Evolutionary conservation across 192 early-diverging fungal species (phyloP).

Genomic region (Coemansia reversa): DNA sequence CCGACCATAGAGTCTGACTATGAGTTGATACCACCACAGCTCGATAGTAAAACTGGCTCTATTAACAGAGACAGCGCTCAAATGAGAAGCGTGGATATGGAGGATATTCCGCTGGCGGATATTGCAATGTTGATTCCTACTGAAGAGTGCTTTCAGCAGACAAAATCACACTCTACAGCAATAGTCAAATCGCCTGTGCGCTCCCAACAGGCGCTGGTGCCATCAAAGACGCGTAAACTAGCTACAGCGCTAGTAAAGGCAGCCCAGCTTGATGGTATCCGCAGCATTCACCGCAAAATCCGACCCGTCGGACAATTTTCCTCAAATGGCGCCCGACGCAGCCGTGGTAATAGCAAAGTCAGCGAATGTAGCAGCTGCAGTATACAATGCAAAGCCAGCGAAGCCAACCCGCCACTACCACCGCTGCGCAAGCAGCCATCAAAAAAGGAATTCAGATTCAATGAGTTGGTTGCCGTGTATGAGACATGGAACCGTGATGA

Average conservation of each 20-base stretch:
- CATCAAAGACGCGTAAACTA: slow-evolving; percentile 30
- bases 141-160: slow-evolving; percentile 3
- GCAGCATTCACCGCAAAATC: slow-evolving; percentile 31
- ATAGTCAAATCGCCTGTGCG: not conserved
- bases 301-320: not conserved
- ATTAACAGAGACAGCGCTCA: slow-evolving; percentile 4
- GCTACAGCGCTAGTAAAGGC: slow-evolving; percentile 30
- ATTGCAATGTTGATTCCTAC: slow-evolving; percentile 11
- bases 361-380: slow-evolving; percentile 5
- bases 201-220: slow-evolving; percentile 1
- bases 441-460: slow-evolving; percentile 41
- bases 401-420: not conserved
- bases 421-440: not conserved
- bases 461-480: slow-evolving; percentile 59
- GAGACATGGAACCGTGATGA: slow-evolving; percentile 71
- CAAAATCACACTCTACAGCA: not conserved
- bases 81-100: slow-evolving; percentile 2
- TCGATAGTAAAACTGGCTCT: not conserved
- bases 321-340: not conserved
- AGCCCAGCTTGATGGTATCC: slow-evolving; percentile 30
- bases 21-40: not conserved
- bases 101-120: slow-evolving; percentile 30
- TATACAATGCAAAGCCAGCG: not conserved
- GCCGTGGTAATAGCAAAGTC: slow-evolving; percentile 8
- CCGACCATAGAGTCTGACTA: not conserved